These are phyloP conservation scores for Posidonia oceanica DNA, from an alignment of 116 monocot genomes.

Conservation along the genomic window DNA sequence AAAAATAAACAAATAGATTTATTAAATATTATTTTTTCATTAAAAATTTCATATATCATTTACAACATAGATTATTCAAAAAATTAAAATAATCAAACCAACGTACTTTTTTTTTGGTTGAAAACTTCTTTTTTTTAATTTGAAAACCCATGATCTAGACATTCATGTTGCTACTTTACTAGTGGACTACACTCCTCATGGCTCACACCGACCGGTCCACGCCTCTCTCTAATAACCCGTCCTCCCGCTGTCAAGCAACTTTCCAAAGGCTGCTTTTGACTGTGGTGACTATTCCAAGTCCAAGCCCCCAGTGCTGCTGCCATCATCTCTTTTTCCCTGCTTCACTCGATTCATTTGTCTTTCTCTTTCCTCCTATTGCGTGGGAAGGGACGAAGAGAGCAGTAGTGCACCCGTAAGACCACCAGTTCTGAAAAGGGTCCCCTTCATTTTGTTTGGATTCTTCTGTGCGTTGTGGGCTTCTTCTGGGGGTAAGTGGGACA, in stretches of 20 bases:
- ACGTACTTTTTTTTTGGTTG: too few species aligned
- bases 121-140: too few species aligned
- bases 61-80: too few species aligned
- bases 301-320: not conserved
- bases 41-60: too few species aligned
- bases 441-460: not conserved
- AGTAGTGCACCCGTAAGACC: not conserved
- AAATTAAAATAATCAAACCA: too few species aligned
- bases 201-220: not conserved
- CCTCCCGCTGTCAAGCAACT: not conserved
- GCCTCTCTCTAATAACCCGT: not conserved
- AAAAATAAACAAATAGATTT: too few species aligned
- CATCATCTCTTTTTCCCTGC: not conserved
- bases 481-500: too few species aligned
- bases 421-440: not conserved
- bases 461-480: not conserved
- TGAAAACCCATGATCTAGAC: too few species aligned
- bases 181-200: not conserved
- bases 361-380: not conserved
- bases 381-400: not conserved
- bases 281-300: not conserved
- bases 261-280: conserved; percentile 10
- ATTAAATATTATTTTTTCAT: too few species aligned
- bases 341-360: too few species aligned
- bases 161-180: too few species aligned